Conservation (phyloP, 129 eudicot genomes). For the carrot (Daucus carota) region DNA sequence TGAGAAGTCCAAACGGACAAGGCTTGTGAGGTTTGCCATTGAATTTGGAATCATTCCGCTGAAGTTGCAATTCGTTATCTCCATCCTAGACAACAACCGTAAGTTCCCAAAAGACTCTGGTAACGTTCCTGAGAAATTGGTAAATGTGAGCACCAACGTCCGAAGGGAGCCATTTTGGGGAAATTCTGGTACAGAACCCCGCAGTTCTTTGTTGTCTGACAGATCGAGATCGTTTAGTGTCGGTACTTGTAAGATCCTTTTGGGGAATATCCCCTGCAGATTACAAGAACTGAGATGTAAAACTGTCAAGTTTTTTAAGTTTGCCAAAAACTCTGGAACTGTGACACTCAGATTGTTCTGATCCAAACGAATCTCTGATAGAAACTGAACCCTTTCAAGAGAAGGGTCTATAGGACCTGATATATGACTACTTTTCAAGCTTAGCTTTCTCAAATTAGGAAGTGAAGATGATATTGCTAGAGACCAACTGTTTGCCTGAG, state of each 20-base stretch:
- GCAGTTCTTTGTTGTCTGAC: conserved; percentile 17
- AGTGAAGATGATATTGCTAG: conserved; percentile 21
- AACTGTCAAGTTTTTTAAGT: background rate
- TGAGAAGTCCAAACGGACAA: conserved; percentile 35
- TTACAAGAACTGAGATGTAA: background rate
- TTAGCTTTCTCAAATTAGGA: conserved; percentile 10
- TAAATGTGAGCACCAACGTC: conserved; percentile 29
- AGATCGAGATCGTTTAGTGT: conserved; percentile 36
- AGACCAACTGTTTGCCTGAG: conserved; percentile 13
- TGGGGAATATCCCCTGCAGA: conserved; percentile 7
- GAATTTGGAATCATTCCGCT: conserved; percentile 38
- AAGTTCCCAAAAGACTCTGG: conserved; percentile 46
- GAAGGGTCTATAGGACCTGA: conserved; percentile 7
- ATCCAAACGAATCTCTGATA: conserved; percentile 5
- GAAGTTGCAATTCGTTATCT: conserved; percentile 31
- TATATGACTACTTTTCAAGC: conserved; percentile 2
- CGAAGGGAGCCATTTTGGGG: conserved; percentile 23
- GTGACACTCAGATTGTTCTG: background rate
- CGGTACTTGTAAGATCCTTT: conserved; percentile 32
- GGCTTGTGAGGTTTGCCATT: conserved; percentile 29
- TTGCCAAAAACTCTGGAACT: conserved; percentile 15
- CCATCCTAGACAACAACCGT: conserved; percentile 26
- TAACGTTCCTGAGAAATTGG: conserved; percentile 35
- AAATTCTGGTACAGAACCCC: conserved; percentile 32
- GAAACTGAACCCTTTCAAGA: background rate